Evolutionary conservation across 2,329 filamentous ascomycete genomes (phyloP).

Genomic region (Penicillium sp.): DNA sequence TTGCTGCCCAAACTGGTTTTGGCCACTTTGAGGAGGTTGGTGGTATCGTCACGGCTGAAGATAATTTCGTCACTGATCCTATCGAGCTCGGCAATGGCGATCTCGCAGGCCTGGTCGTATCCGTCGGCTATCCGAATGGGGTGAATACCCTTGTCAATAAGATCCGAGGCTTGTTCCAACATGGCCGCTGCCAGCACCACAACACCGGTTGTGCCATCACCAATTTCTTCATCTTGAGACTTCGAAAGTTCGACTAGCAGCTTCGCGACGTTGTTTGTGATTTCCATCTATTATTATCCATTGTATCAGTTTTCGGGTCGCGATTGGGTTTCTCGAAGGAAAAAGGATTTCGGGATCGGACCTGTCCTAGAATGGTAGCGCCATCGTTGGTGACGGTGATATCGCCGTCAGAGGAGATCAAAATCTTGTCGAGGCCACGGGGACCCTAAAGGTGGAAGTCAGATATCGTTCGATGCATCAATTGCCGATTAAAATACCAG

Average conservation of each 20-base stretch:
- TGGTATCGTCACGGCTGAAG: conserved; percentile 75
- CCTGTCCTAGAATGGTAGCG: conserved; percentile 86
- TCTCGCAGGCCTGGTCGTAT: conserved; percentile 96
- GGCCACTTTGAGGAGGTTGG: conserved; percentile 89
- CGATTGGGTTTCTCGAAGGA: background rate
- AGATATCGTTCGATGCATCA: conserved; percentile 3
- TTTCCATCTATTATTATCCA: conserved; percentile 74
- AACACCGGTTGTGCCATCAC: conserved; percentile 95
- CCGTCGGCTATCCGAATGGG: conserved; percentile 98
- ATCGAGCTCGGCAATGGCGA: conserved; percentile 89
- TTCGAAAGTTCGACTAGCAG: conserved; percentile 94
- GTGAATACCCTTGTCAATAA: conserved; percentile 99
- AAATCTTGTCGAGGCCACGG: conserved; percentile 95
- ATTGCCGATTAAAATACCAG: conserved; percentile 54
- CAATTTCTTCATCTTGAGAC: conserved; percentile 98
- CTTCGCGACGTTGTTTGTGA: conserved; percentile 97
- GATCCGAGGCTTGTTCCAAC: conserved; percentile 91
- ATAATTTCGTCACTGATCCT: conserved; percentile 87
- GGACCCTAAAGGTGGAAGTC: conserved; percentile 60
- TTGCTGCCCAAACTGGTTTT: conserved; percentile 96
- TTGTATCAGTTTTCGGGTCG: conserved; percentile 15
- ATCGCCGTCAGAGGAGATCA: conserved; percentile 97
- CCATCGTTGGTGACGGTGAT: conserved; percentile 99
- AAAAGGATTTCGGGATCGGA: conserved; percentile 30
- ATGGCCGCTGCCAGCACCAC: conserved; percentile 93